Percentiles rank a stretch among this genome's conserved stretches.
Evolutionary conservation across 2,329 filamentous ascomycete species (phyloP).

Genomic region (Colletotrichum spinosum): DNA sequence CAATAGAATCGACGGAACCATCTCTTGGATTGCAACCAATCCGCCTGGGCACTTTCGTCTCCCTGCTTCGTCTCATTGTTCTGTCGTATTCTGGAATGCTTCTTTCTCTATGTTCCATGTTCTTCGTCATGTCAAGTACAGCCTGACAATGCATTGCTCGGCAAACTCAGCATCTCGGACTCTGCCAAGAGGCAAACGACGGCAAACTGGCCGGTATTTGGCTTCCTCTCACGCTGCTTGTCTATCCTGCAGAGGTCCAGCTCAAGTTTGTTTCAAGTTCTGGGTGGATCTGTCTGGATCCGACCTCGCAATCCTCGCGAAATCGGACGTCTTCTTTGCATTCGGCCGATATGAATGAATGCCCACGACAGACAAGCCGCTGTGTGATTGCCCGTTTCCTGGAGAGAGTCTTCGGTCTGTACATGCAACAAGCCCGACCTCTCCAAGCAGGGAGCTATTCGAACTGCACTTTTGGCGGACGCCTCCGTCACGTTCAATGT

Average conservation of each 20-base stretch:
- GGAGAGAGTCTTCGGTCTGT: too few relatives aligned
- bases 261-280: not conserved
- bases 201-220: not conserved
- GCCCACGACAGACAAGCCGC: too few relatives aligned
- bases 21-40: not conserved
- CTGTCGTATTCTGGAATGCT: not conserved
- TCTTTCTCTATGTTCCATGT: not conserved
- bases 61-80: not conserved
- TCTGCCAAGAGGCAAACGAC: slow-evolving; percentile 15
- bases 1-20: not conserved
- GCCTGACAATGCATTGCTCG: slow-evolving; percentile 21
- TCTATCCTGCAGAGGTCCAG: slow-evolving; percentile 1
- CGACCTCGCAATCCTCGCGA: too few relatives aligned
- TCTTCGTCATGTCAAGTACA: not conserved
- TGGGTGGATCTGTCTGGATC: not conserved
- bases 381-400: too few relatives aligned
- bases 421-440: too few relatives aligned
- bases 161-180: slow-evolving; percentile 17
- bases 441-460: not conserved
- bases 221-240: not conserved
- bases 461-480: not conserved
- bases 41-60: slow-evolving; percentile 1
- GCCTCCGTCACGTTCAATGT: slow-evolving; percentile 14
- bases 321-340: too few relatives aligned
- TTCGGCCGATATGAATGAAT: too few relatives aligned